These are phyloP conservation scores for Colletotrichum sp. DNA, from an alignment of 2,329 filamentous ascomycete genomes.

Conservation along the genomic window DNA sequence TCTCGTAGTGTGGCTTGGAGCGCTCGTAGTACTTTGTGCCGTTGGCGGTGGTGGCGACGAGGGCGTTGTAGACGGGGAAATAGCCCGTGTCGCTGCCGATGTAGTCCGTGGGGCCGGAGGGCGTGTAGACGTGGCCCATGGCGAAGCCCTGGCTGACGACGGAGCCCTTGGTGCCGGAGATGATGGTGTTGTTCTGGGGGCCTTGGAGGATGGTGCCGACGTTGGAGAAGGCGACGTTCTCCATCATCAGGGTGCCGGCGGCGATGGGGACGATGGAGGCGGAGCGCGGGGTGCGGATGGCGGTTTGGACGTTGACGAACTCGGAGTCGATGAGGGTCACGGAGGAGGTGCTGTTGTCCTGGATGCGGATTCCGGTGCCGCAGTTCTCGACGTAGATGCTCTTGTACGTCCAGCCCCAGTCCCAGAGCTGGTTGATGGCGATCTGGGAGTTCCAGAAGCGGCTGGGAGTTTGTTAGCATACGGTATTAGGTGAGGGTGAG, in stretches of 20 bases:
- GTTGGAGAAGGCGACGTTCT: constrained; percentile 48
- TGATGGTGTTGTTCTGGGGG: constrained; percentile 50
- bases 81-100: constrained; percentile 51
- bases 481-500: rapidly evolving
- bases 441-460: constrained; percentile 69
- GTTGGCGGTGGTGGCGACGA: constrained; percentile 47
- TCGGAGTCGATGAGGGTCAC: constrained; percentile 77
- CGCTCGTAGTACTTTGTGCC: constrained; percentile 68
- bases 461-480: neutral
- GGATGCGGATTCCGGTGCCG: constrained; percentile 70
- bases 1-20: constrained; percentile 78
- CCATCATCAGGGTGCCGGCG: constrained; percentile 48
- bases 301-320: constrained; percentile 69
- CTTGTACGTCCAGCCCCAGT: constrained; percentile 80
- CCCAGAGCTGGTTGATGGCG: constrained; percentile 75
- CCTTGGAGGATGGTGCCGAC: constrained; percentile 41
- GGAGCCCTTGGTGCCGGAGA: constrained; percentile 55
- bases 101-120: constrained; percentile 46
- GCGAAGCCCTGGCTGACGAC: constrained; percentile 59
- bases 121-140: constrained; percentile 66
- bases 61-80: constrained; percentile 51
- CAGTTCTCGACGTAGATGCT: constrained; percentile 68
- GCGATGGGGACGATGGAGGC: constrained; percentile 34
- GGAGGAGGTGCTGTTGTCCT: constrained; percentile 70
- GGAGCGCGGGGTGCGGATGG: constrained; percentile 66